These are phyloP conservation scores for Staphylotrichum longicolle DNA, from an alignment of 495 filamentous ascomycete species.

Conservation along the genomic window DNA sequence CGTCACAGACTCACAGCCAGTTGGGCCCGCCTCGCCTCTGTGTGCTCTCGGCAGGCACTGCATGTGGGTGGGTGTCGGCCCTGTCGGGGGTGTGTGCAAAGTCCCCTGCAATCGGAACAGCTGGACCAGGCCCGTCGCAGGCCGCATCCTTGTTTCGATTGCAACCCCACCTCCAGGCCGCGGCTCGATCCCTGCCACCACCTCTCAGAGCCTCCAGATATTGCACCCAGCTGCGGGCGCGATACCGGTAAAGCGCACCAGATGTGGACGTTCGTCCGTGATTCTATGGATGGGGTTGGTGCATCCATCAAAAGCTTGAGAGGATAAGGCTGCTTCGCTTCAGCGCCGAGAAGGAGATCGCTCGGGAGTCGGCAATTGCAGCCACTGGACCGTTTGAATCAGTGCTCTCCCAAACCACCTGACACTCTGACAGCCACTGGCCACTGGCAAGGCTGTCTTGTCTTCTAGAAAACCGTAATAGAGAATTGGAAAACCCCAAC, in stretches of 20 bases:
- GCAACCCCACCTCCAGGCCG: neutral
- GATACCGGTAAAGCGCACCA: neutral
- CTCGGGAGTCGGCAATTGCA: neutral
- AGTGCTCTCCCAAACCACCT: too few species aligned
- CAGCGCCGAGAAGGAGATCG: neutral
- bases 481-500: too few species aligned
- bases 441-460: too few species aligned
- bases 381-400: too few species aligned
- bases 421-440: too few species aligned
- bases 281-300: too few species aligned
- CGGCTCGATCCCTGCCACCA: too few species aligned
- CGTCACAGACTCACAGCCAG: too few species aligned
- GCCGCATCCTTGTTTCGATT: neutral
- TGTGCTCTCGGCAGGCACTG: conserved; percentile 9
- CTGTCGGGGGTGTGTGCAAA: neutral
- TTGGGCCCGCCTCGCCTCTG: too few species aligned
- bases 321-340: neutral
- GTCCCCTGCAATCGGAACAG: neutral
- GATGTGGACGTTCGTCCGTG: neutral
- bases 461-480: too few species aligned
- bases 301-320: neutral
- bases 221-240: neutral
- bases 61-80: neutral
- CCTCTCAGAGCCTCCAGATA: too few species aligned
- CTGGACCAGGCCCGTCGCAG: neutral